These are phyloP conservation scores for Mikania micrantha DNA, from an alignment of 129 eudicot genomes.

Conservation along the genomic window DNA sequence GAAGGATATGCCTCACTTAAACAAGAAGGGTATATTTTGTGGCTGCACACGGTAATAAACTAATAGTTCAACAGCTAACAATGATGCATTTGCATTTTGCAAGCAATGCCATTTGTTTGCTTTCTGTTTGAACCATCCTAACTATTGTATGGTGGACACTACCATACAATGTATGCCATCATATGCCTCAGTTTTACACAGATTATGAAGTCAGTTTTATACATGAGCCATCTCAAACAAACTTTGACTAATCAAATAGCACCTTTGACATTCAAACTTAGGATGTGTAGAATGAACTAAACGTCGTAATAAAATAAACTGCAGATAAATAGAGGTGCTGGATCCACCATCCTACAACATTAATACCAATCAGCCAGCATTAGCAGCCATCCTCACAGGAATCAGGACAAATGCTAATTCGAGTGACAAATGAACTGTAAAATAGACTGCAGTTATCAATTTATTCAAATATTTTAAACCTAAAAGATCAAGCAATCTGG, in stretches of 20 bases:
- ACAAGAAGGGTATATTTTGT: constrained; percentile 59
- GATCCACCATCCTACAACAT: too few species aligned
- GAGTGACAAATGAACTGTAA: background rate
- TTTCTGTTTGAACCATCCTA: constrained; percentile 87
- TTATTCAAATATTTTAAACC: too few species aligned
- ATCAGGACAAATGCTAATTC: background rate
- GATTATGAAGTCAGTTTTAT: background rate
- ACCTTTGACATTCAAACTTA: background rate
- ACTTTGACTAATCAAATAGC: background rate
- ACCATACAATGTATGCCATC: background rate
- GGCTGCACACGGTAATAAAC: constrained; percentile 97
- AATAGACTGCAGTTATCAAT: too few species aligned
- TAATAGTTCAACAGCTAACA: constrained; percentile 80
- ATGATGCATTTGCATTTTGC: constrained; percentile 94
- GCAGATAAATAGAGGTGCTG: too few species aligned
- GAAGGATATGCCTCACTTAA: too few species aligned
- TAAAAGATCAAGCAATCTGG: background rate
- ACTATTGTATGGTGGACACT: too few species aligned
- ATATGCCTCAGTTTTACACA: background rate
- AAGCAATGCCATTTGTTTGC: constrained; percentile 91
- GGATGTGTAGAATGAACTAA: background rate
- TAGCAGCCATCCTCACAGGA: background rate
- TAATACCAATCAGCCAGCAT: too few species aligned
- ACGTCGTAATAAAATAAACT: too few species aligned
- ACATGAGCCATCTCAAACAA: background rate